Evolutionary conservation across 2,329 filamentous ascomycete species (phyloP).

Genomic region (Aureobasidium vineae): DNA sequence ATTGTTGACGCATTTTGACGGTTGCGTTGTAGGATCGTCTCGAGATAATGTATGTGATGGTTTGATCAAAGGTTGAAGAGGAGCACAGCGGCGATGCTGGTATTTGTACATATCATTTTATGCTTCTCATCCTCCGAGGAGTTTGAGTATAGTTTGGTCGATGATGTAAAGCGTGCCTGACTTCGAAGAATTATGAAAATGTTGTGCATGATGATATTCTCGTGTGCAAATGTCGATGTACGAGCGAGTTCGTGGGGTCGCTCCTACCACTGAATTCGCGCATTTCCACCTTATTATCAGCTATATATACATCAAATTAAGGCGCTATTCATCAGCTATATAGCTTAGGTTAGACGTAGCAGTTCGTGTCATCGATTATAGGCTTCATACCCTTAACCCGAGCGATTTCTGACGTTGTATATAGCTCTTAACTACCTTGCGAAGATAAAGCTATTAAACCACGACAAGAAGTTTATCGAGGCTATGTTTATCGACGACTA

Average conservation of each 20-base stretch:
- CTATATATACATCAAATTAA: neutral
- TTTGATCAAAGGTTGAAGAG: neutral
- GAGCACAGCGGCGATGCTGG: neutral
- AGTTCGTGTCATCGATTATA: neutral
- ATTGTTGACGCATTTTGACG: neutral
- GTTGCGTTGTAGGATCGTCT: neutral
- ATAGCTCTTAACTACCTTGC: neutral
- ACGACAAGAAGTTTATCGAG: neutral
- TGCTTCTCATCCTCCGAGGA: neutral
- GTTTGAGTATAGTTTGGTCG: neutral
- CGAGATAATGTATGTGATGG: neutral
- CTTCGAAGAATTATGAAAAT: neutral
- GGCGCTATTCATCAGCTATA: neutral
- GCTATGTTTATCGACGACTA: slow-evolving; percentile 3
- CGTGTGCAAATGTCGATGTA: neutral
- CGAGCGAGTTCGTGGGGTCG: neutral
- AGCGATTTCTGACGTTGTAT: neutral
- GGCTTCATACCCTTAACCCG: neutral
- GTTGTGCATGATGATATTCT: neutral
- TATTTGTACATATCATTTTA: neutral
- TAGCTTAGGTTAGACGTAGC: neutral
- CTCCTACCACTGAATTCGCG: neutral
- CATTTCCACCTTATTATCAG: neutral
- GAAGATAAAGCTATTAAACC: neutral
- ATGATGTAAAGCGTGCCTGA: neutral